Base-by-base conservation (phyloP, 1,284 basidiomycete genomes). In the Apiotrichum laibachii region DNA sequence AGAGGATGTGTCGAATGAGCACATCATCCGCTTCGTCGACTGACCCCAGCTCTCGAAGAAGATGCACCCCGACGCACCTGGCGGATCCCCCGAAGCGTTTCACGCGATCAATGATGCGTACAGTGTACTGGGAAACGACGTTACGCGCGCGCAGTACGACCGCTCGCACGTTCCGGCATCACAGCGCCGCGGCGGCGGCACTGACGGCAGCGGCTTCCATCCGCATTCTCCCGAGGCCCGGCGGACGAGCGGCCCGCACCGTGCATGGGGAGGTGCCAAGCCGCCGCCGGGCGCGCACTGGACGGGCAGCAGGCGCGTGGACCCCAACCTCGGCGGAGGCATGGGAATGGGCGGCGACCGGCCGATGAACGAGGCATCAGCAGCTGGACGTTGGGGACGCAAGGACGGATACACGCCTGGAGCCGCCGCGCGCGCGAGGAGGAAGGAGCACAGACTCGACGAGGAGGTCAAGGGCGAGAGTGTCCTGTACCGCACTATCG, bases 101-200 rank as follows among this genome's bases (percentile, higher is more conserved):
- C 71, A 76, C 55, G 66, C 70, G 50, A 75, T 79, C 56, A 75
- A 74, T 56, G 75, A 79, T 59, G 77, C 77, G 12, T 77, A 79
- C 62, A 61, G 64, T 19, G 64, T 71, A 1, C 64, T 79, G 5
- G 75, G 76, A 5, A 72, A 79, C 55, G 73, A 74, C 21, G 45
- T 59, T 5, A 70, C 69, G 46, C 62, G 77, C 67, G 71, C 46
- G 19, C 62, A 62, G 9, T 58, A 60, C 19, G 59, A 57, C 60
- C 21, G 37, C 9, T 18, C 39, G 34, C 33, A 37, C 21, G 40
- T 44, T n/a, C 53, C 55, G 5, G 39, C 50, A 7, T 43, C 39
- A 8, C 51, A 44, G 51, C 51, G 45, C 33, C n/a, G 34, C 19
- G 19, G 34, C 19, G 19, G 34, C 19, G 21, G 31, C 18, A 2